Base-by-base conservation (phyloP, 2,329 filamentous ascomycete genomes). In the Colletotrichum cereale region DNA sequence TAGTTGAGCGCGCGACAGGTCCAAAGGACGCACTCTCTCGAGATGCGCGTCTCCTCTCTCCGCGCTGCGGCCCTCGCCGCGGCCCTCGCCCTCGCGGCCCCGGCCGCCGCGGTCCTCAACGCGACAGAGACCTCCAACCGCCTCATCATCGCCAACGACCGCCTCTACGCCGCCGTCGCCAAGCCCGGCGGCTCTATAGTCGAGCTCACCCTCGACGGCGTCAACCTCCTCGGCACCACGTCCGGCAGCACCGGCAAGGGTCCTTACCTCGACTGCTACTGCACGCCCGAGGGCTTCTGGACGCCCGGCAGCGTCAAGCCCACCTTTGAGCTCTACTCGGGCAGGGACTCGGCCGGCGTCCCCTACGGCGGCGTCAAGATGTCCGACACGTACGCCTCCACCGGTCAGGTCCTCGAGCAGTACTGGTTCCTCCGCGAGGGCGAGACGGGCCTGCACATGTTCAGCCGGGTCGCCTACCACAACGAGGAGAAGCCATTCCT, bases 371-470 rank as follows among this genome's bases (percentile, higher is more conserved):
- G 88, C 2, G 84, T 89, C 42, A 82, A 86, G 60, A 85, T 90
- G 83, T 86, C 84, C 70, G 87, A 90, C 72, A 85, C 83, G 0
- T 90, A 90, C 74, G 81, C 84, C 0, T 81, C 83, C 0, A 89
- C 88, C 0, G 87, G 87, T 5, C 87, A 90, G 75, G 73, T 85
- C 12, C 81, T 91, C 38, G 85, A 90, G 75, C 88, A 90, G 75
- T 90, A 89, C 78, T 90, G 87, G 87, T 90, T 90, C 74, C 78
- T 90, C 5, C 82, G 86, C n/a, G 87, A 89, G 53, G 85, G 85
- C 8, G 88, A 91, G 77, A 90, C 88, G 0, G 88, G 88, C 0
- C 77, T 90, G 56, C 88, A 90, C 75, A 86, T 84, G 3, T 90
- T 90, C 79, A 86, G 83, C 71, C 85, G 88, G 18, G 76, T 89